Base-by-base conservation (phyloP, 331 rosid genomes). In the Spiraea crenata region DNA sequence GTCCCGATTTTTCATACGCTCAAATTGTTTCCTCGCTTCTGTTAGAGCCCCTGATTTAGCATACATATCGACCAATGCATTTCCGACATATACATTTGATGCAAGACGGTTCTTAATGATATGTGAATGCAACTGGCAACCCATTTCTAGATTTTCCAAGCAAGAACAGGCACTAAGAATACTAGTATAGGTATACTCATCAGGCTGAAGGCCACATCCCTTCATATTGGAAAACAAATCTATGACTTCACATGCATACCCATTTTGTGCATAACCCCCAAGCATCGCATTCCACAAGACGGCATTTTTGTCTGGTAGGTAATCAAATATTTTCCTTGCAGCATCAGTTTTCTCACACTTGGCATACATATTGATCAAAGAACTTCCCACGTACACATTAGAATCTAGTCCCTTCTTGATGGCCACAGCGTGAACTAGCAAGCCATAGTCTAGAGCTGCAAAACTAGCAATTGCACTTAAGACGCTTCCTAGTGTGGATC, bases 221-320 rank as follows among this genome's bases (percentile, higher is more conserved):
- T 31, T 84, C 98, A 90, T 93, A 57, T 50, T 73, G 19, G 69
- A 75, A 72, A 88, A 93, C 58, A 87, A 70, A 13, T 73, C 81
- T 70, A 90, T 79, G 55, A 80, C 96, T 82, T 84, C 78, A 13
- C 38, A 56, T 11, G 83, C 82, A 77, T 57, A 78, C 59, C 89
- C 88, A 72, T 84, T 89, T 67, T 85, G 90, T 47, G 85, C 83
- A 57, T 85, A 92, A 68, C 81, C 84, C 72, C 89, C 90, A 0
- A 92, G 95, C 96, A 90, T 86, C n/a, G 91, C 49, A 74, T 92
- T 92, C 98, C 98, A 90, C 76, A 87, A 73, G 62, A 92, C 92
- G 11, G 72, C 63, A 56, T 88, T 92, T 74, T 85, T 90, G 19
- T 79, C 84, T 38, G 79, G 58, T 60, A 85, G 31, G 74, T 63